These are phyloP conservation scores for Clarireedia paspali DNA, from an alignment of 2,329 filamentous ascomycete genomes.

Conservation along the genomic window DNA sequence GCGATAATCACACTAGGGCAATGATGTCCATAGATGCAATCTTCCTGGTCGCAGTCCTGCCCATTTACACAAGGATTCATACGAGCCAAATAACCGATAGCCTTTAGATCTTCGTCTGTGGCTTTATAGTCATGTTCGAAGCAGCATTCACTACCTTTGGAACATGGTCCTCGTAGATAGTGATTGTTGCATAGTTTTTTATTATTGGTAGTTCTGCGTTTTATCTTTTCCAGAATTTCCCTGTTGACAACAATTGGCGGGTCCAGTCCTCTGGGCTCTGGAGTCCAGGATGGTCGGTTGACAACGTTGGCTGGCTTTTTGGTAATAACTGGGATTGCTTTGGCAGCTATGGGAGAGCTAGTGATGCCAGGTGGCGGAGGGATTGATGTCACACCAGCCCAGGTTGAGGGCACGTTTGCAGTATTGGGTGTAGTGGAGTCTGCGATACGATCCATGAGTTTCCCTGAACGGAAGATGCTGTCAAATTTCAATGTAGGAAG, in stretches of 20 bases:
- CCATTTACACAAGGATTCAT: constrained; percentile 50
- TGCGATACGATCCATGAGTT: constrained; percentile 35
- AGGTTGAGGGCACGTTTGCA: constrained; percentile 17
- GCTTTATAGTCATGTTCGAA: constrained; percentile 51
- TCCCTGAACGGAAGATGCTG: constrained; percentile 47
- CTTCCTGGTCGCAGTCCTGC: constrained; percentile 48
- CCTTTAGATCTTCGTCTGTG: constrained; percentile 45
- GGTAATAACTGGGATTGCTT: constrained; percentile 12
- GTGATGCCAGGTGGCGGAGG: constrained; percentile 13
- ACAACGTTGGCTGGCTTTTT: constrained; percentile 13
- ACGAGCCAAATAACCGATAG: constrained; percentile 47
- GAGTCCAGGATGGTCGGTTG: constrained; percentile 37
- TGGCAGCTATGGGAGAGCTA: constrained; percentile 12
- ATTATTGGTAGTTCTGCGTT: constrained; percentile 43
- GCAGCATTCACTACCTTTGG: constrained; percentile 45
- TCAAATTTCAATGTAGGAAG: constrained; percentile 40
- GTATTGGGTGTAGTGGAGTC: constrained; percentile 22
- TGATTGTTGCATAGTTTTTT: constrained; percentile 57
- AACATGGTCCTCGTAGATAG: constrained; percentile 49
- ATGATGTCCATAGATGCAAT: constrained; percentile 58
- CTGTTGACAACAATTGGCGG: constrained; percentile 40
- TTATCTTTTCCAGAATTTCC: constrained; percentile 44
- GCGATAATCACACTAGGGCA: constrained; percentile 23
- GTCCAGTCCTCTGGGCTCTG: constrained; percentile 48
- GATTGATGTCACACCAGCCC: constrained; percentile 27